Base-by-base conservation (phyloP, 2,329 filamentous ascomycete genomes). In the Exophiala calicioides region DNA sequence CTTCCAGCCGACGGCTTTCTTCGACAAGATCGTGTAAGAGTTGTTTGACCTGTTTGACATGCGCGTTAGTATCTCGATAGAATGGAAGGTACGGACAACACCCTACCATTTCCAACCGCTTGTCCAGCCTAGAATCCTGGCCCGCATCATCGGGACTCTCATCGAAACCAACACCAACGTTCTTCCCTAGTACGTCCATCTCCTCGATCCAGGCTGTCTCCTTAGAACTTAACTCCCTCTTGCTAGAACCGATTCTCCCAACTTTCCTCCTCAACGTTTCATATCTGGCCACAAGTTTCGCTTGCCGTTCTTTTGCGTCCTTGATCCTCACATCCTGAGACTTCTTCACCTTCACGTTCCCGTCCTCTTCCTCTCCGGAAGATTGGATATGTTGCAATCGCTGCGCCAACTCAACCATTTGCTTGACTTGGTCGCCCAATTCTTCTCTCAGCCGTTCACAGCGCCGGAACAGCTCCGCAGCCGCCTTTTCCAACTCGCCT, bases 391-490 rank as follows among this genome's bases (percentile, higher is more conserved):
- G 63, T 52, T 70, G 69, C 49, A 75, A 65, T 6, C 70, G 65
- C 30, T 73, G 69, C 2, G 72, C 70, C 12, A 73, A 62, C 46
- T 73, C 71, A 1, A 65, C 63, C 19, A 74, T 63, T 27, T 71
- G 68, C 40, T 65, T 66, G 20, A 76, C 57, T 54, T 76, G 74
- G 33, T 74, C 70, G 9, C 63, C 61, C 58, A 77, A 68, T 55
- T 76, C 74, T 10, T 68, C 67, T 47, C 67, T 66, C 32, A 77
- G 54, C 13, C 72, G 62, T 43, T 76, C 72, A 51, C 73, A 76
- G n/a, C 73, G 69, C 26, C 72, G 70, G 62, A 76, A 76, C n/a
- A 77, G 62, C 53, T 76, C 73, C 2, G 74, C 72, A 8, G 72
- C 73, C 7, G 73, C 73, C 46, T 66, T 61, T 43, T 73, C 71